Conservation (phyloP, 164 flowering plant genomes). For the Vitis amurensis region DNA sequence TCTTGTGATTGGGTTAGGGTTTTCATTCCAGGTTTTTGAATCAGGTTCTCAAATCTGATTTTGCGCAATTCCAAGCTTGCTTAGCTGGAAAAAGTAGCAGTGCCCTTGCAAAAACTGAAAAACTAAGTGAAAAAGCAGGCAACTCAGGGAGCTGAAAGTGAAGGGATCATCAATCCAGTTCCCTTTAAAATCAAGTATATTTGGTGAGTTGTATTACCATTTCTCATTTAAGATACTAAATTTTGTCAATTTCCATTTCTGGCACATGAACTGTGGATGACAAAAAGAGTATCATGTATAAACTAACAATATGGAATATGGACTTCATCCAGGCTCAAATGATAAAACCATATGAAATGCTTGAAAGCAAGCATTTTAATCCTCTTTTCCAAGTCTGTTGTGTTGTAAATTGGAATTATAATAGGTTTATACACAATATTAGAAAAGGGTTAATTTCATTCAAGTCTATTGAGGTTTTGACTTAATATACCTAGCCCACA, state of each 20-base stretch:
- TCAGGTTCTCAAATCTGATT: too few relatives aligned
- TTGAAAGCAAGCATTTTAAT: too few relatives aligned
- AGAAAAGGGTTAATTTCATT: too few relatives aligned
- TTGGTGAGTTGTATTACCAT: slow-evolving; percentile 47
- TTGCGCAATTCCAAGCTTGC: too few relatives aligned
- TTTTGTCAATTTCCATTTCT: background rate
- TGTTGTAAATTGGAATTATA: too few relatives aligned
- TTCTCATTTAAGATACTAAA: background rate
- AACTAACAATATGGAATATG: slow-evolving; percentile 7
- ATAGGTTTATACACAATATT: too few relatives aligned
- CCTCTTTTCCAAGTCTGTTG: too few relatives aligned
- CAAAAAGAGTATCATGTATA: slow-evolving; percentile 5
- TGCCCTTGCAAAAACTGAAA: slow-evolving; percentile 34
- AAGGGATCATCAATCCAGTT: slow-evolving; percentile 72
- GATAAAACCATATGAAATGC: too few relatives aligned
- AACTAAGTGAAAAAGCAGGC: slow-evolving; percentile 40
- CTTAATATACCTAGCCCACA: too few relatives aligned
- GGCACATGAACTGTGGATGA: slow-evolving; percentile 8
- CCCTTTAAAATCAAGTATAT: slow-evolving; percentile 68
- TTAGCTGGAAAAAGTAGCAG: slow-evolving; percentile 58
- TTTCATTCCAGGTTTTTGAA: too few relatives aligned
- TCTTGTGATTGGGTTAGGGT: too few relatives aligned
- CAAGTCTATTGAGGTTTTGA: too few relatives aligned
- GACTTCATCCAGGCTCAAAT: background rate
- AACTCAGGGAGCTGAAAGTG: slow-evolving; percentile 51